phyloP scores from a whole-genome alignment of 1,284 basidiomycete genomes.

The Mycena citricolor region DNA sequence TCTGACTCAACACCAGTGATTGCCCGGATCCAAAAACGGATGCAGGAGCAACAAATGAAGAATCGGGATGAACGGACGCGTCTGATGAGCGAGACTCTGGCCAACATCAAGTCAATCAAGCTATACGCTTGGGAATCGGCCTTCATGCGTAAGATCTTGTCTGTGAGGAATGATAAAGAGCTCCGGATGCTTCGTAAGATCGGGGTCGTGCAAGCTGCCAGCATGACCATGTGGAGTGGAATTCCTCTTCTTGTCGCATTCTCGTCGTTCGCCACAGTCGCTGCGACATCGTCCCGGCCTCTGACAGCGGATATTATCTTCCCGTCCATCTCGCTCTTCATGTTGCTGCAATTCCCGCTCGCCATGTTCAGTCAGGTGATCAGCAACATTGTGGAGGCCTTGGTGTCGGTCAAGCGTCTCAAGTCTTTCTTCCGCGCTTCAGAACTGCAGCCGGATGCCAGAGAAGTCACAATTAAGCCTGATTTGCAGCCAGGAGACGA shows the following conservation, averaged over 20 bases:
- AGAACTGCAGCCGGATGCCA: slow-evolving; percentile 80
- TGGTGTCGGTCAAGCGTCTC: slow-evolving; percentile 84
- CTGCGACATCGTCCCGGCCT: slow-evolving; percentile 65
- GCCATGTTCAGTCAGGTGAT: slow-evolving; percentile 78
- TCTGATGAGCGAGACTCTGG: slow-evolving; percentile 80
- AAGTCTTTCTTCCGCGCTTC: slow-evolving; percentile 75
- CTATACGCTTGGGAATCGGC: slow-evolving; percentile 88
- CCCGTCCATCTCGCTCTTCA: slow-evolving; percentile 91
- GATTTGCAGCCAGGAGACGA: slow-evolving; percentile 61
- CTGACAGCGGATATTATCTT: slow-evolving; percentile 92
- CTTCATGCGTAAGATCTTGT: slow-evolving; percentile 72
- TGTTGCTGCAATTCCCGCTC: slow-evolving; percentile 86
- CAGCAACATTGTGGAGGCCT: slow-evolving; percentile 79
- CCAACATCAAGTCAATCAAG: slow-evolving; percentile 89
- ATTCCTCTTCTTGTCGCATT: slow-evolving; percentile 71
- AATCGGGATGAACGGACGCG: slow-evolving; percentile 78
- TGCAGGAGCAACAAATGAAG: slow-evolving; percentile 91
- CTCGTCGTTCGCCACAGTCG: slow-evolving; percentile 83
- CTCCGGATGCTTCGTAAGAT: slow-evolving; percentile 81
- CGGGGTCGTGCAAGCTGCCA: slow-evolving; percentile 70
- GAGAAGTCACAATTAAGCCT: slow-evolving; percentile 48
- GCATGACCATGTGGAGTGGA: slow-evolving; percentile 63
- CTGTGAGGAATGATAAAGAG: slow-evolving; percentile 85
- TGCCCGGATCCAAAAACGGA: slow-evolving; percentile 72
- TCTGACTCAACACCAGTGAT: slow-evolving; percentile 44